These are phyloP conservation scores for Russula sp. DNA, from an alignment of 768 basidiomycete species.

Conservation along the genomic window DNA sequence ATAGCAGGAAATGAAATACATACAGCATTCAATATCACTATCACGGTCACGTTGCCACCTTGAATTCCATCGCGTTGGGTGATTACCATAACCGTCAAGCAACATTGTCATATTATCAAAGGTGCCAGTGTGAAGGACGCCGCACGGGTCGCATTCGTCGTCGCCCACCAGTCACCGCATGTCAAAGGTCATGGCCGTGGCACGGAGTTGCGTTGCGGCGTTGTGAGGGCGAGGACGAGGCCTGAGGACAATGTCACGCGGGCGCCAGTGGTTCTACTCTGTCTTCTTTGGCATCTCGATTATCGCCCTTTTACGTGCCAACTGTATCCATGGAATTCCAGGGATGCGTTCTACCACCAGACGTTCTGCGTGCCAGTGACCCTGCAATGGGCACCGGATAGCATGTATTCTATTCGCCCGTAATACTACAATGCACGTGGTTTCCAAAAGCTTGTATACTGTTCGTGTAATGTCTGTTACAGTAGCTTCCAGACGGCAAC, in stretches of 20 bases:
- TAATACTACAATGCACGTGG: too few relatives aligned
- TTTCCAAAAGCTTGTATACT: too few relatives aligned
- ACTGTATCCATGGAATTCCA: neutral
- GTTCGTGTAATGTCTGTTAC: too few relatives aligned
- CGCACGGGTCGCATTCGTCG: neutral
- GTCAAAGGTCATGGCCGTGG: neutral
- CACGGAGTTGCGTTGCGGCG: neutral
- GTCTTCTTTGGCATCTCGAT: neutral
- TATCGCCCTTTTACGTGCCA: neutral
- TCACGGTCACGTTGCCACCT: slow-evolving; percentile 6
- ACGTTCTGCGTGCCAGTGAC: neutral
- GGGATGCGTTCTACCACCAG: neutral
- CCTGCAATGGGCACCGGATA: too few relatives aligned
- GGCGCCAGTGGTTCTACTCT: neutral
- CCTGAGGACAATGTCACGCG: neutral
- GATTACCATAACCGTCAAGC: slow-evolving; percentile 7
- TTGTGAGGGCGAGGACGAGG: neutral
- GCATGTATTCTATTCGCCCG: too few relatives aligned
- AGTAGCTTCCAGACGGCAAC: too few relatives aligned
- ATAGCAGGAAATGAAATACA: slow-evolving; percentile 9
- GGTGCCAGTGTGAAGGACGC: slow-evolving; percentile 5
- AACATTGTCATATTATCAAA: slow-evolving; percentile 1
- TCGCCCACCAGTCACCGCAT: neutral
- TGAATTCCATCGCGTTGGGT: neutral
- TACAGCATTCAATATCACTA: neutral